Conservation (phyloP, 805 yeast species). For the Starmerella bacillaris region DNA sequence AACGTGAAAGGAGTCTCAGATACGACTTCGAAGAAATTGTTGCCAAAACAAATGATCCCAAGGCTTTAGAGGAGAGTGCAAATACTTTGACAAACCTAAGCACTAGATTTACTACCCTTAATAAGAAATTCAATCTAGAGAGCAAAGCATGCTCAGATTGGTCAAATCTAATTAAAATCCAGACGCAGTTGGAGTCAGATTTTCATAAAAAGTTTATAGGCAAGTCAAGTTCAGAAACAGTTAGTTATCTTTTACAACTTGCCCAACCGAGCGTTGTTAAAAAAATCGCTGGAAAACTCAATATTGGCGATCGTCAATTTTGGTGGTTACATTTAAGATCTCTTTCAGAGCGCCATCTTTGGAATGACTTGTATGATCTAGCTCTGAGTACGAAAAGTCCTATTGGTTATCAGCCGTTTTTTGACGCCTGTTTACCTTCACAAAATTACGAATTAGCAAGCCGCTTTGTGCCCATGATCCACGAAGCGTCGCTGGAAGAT, state of each 20-base stretch:
- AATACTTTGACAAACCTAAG: constrained; percentile 18
- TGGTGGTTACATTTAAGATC: constrained; percentile 37
- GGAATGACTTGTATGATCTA: constrained; percentile 39
- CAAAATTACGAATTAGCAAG: constrained; percentile 46
- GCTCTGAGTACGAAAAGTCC: constrained; percentile 40
- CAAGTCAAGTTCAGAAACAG: constrained; percentile 32
- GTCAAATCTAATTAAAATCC: constrained; percentile 28
- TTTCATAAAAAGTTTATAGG: constrained; percentile 27
- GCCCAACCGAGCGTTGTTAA: constrained; percentile 35
- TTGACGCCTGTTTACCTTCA: constrained; percentile 32
- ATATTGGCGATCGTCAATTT: constrained; percentile 38
- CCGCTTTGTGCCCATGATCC: constrained; percentile 37
- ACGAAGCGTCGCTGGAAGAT: constrained; percentile 28
- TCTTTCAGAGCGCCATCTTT: constrained; percentile 31
- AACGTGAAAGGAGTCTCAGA: constrained; percentile 16
- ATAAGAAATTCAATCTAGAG: constrained; percentile 20
- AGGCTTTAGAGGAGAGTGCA: constrained; percentile 11
- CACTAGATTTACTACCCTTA: constrained; percentile 23
- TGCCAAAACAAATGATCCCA: constrained; percentile 6
- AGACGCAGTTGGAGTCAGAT: constrained; percentile 29
- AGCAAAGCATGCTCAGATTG: constrained; percentile 30
- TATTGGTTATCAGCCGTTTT: constrained; percentile 55
- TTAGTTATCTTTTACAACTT: constrained; percentile 29
- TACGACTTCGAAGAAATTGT: constrained; percentile 10
- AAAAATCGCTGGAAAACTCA: constrained; percentile 34